Conservation (phyloP, 2,329 filamentous ascomycete species). For the Thielaviopsis musarum region DNA sequence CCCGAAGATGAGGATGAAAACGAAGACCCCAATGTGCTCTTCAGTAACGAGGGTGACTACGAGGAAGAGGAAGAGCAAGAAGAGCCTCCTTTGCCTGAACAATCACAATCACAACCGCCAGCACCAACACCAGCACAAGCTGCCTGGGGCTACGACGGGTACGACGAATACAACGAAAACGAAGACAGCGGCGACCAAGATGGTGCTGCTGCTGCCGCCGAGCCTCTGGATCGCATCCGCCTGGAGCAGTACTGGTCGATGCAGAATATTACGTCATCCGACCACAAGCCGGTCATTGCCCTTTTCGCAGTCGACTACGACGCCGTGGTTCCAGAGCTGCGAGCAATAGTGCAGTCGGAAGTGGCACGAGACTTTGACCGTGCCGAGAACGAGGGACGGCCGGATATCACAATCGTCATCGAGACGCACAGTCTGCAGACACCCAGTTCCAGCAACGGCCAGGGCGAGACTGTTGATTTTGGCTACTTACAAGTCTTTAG, state of each 20-base stretch:
- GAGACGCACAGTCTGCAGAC: conserved; percentile 34
- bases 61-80: conserved; percentile 29
- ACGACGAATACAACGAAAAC: conserved; percentile 10
- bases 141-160: conserved; percentile 48
- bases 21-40: conserved; percentile 69
- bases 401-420: conserved; percentile 65
- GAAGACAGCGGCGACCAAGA: conserved; percentile 1
- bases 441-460: conserved; percentile 18
- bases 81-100: neutral
- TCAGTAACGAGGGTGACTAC: conserved; percentile 74
- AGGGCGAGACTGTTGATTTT: conserved; percentile 52
- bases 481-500: conserved; percentile 56
- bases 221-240: conserved; percentile 23
- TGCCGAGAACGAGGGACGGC: conserved; percentile 78
- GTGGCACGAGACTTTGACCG: conserved; percentile 78
- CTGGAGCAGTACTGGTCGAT: conserved; percentile 66
- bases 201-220: neutral
- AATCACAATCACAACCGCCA: too few species aligned
- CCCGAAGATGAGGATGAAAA: conserved; percentile 61
- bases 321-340: conserved; percentile 69
- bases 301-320: conserved; percentile 76
- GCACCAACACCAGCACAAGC: conserved; percentile 21
- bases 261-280: conserved; percentile 77
- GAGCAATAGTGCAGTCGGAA: conserved; percentile 68
- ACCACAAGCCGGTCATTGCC: conserved; percentile 83